phyloP scores from a whole-genome alignment of 1,284 basidiomycete species.

The Phylloporus sp. region DNA sequence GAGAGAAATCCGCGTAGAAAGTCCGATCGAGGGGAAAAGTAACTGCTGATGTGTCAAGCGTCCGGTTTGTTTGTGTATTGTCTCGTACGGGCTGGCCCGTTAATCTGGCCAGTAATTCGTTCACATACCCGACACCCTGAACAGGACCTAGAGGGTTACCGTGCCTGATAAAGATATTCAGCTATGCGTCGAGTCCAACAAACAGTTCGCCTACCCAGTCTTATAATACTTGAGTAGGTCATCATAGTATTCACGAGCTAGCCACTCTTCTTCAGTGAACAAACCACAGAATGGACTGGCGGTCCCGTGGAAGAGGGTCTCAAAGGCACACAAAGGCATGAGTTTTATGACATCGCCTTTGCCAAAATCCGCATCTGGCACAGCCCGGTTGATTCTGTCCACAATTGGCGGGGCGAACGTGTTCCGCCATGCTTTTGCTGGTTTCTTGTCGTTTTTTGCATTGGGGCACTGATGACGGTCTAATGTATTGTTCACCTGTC shows the following conservation, averaged over 20 bases:
- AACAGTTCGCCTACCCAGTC: conserved; percentile 52
- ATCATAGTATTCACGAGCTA: conserved; percentile 66
- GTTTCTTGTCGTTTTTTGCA: conserved; percentile 48
- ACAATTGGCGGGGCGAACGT: conserved; percentile 62
- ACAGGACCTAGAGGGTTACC: conserved; percentile 69
- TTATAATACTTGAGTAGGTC: conserved; percentile 82
- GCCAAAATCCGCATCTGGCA: conserved; percentile 65
- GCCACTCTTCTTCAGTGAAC: conserved; percentile 65
- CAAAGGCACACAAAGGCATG: conserved; percentile 81
- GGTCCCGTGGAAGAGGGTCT: conserved; percentile 59
- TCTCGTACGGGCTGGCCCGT: conserved; percentile 66
- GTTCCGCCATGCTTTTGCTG: conserved; percentile 56
- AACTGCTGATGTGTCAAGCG: conserved; percentile 62
- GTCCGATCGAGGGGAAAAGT: conserved; percentile 77
- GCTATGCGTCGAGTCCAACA: not conserved
- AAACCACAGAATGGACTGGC: conserved; percentile 75
- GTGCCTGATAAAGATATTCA: conserved; percentile 46
- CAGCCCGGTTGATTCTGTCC: conserved; percentile 60
- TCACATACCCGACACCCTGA: conserved; percentile 84
- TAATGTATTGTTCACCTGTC: conserved; percentile 72
- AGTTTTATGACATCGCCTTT: conserved; percentile 61
- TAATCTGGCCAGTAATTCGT: conserved; percentile 85
- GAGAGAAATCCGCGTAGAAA: conserved; percentile 80
- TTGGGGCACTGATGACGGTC: conserved; percentile 71
- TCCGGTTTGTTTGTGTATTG: conserved; percentile 79